These are phyloP conservation scores for Beta vulgaris DNA, from an alignment of 148 eudicot genomes.

Conservation along the genomic window DNA sequence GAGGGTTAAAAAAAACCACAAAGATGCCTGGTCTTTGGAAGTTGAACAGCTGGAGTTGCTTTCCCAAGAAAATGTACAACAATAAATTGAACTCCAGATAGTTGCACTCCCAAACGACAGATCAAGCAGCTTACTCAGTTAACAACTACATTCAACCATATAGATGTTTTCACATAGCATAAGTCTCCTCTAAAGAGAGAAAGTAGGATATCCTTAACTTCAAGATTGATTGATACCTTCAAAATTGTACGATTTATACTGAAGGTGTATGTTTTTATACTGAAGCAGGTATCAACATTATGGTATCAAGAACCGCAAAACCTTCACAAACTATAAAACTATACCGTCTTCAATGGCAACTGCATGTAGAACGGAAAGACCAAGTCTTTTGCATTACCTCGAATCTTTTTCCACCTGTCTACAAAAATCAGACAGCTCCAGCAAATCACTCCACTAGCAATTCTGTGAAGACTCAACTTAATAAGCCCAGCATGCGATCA, in stretches of 20 bases:
- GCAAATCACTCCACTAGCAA: conserved; percentile 11
- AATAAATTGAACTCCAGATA: conserved; percentile 29
- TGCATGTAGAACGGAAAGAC: conserved; percentile 4
- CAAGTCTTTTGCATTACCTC: conserved; percentile 5
- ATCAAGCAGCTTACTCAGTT: conserved; percentile 15
- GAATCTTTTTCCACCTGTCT: conserved; percentile 21
- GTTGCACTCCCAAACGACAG: conserved; percentile 28
- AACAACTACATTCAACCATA: conserved; percentile 19
- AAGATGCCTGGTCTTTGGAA: conserved; percentile 23
- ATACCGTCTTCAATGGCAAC: conserved; percentile 20
- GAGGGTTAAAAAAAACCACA: conserved; percentile 24
- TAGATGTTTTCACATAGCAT: conserved; percentile 32
- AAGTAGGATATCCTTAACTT: conserved; percentile 6
- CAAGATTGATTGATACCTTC: conserved; percentile 20
- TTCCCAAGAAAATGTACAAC: conserved; percentile 1
- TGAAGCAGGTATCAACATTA: conserved; percentile 15
- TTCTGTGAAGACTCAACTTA: conserved; percentile 24
- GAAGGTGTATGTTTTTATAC: conserved; percentile 9
- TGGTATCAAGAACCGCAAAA: conserved; percentile 16
- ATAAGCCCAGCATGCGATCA: conserved; percentile 22
- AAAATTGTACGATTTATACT: no score
- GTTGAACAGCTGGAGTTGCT: conserved; percentile 34
- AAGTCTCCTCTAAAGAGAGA: conserved; percentile 18
- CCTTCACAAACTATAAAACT: conserved; percentile 20
- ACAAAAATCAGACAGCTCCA: conserved; percentile 17